Evolutionary conservation across 2,329 filamentous ascomycete species (phyloP).

Genomic region (Claviceps lovelessii): DNA sequence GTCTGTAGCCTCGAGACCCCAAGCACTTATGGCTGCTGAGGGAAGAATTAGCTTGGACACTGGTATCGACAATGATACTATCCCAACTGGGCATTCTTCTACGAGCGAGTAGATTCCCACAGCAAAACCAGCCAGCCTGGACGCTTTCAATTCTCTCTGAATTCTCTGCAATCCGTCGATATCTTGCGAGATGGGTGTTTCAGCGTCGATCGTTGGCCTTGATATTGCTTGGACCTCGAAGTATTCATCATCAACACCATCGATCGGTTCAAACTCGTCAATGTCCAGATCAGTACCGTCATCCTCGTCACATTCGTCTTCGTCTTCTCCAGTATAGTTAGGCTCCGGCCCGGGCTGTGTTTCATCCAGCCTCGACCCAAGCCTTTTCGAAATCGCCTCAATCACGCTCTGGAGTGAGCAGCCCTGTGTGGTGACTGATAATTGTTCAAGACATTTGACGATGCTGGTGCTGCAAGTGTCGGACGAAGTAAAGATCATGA

Average conservation of each 20-base stretch:
- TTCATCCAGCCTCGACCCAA: not conserved
- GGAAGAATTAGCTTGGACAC: constrained; percentile 59
- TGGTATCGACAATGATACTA: constrained; percentile 54
- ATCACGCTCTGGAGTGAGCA: constrained; percentile 5
- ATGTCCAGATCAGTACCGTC: not conserved
- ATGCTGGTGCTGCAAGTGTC: constrained; percentile 21
- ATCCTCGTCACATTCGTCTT: not conserved
- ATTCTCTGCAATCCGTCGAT: constrained; percentile 1
- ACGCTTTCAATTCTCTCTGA: constrained; percentile 30
- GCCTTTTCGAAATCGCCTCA: not conserved
- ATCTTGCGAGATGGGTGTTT: not conserved
- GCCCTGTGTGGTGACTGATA: constrained; percentile 15
- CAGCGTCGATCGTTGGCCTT: not conserved
- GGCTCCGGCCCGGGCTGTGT: not conserved
- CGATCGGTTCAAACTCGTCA: not conserved
- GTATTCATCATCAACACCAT: constrained; percentile 2
- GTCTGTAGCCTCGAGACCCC: constrained; percentile 51
- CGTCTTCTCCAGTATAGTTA: not conserved
- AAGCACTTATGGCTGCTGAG: constrained; percentile 60
- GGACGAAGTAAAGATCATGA: constrained; percentile 29
- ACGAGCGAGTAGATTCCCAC: constrained; percentile 47
- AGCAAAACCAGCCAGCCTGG: constrained; percentile 53
- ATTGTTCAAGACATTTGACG: constrained; percentile 27
- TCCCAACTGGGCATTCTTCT: constrained; percentile 22
- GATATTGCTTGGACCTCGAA: constrained; percentile 1